phyloP scores from a whole-genome alignment of 2,329 filamentous ascomycete species.

The Pestalotiopsis sp. region DNA sequence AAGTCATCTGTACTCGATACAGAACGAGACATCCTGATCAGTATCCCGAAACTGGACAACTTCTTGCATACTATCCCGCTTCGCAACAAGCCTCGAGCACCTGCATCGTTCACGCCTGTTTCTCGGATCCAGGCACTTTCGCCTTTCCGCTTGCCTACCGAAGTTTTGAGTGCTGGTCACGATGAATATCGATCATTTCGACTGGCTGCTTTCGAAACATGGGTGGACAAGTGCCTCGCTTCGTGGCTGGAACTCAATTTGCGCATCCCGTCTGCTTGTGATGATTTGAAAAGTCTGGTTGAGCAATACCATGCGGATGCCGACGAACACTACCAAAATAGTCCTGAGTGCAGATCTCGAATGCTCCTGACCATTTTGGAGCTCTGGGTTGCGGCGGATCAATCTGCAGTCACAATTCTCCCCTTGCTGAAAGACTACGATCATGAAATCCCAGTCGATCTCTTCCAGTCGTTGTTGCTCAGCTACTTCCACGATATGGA shows the following conservation, averaged over 20 bases:
- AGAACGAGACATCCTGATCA: background rate
- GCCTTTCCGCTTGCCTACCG: background rate
- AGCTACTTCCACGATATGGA: background rate
- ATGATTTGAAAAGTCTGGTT: background rate
- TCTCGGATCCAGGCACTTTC: background rate
- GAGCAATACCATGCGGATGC: background rate
- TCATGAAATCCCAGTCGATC: constrained; percentile 2
- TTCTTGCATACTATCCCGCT: background rate
- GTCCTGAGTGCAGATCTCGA: constrained; percentile 2
- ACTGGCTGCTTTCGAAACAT: background rate
- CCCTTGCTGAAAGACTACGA: constrained; percentile 1
- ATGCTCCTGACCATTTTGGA: constrained; percentile 10
- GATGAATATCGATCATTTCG: background rate
- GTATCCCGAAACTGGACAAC: background rate
- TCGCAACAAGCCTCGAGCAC: background rate
- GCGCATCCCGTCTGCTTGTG: background rate
- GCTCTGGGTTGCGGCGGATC: constrained; percentile 3
- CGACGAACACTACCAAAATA: background rate
- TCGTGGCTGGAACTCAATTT: background rate
- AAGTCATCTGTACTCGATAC: background rate
- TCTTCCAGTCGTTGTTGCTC: constrained; percentile 5
- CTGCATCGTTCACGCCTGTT: background rate
- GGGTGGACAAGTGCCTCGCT: background rate
- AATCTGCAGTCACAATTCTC: background rate
- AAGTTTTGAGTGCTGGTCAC: background rate